phyloP scores from a whole-genome alignment of 805 yeast genomes.

The Komagataella pastoris region DNA sequence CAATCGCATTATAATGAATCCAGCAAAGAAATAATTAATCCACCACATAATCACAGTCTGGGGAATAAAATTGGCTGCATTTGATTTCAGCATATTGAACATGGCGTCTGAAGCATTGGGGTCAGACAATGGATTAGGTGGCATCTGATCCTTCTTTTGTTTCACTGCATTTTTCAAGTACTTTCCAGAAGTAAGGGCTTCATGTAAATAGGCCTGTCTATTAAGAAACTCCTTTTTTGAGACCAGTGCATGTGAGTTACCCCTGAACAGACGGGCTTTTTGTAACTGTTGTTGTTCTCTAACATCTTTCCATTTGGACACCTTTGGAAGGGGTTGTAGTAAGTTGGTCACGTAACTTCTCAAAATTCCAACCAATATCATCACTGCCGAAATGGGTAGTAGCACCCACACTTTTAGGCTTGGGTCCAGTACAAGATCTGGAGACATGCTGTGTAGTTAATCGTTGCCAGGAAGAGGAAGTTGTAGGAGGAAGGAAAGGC shows the following conservation, averaged over 20 bases:
- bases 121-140: conserved; percentile 55
- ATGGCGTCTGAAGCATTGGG: conserved; percentile 61
- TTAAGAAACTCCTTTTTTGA: conserved; percentile 31
- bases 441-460: conserved; percentile 11
- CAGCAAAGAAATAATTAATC: conserved; percentile 89
- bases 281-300: conserved; percentile 54
- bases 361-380: conserved; percentile 77
- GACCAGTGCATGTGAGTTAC: conserved; percentile 34
- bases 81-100: conserved; percentile 67
- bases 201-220: conserved; percentile 35
- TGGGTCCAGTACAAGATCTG: conserved; percentile 65
- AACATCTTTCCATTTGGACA: conserved; percentile 33
- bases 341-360: conserved; percentile 56
- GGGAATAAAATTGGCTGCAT: conserved; percentile 74
- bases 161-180: conserved; percentile 37
- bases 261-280: conserved; percentile 44
- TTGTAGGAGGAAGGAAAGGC: background rate
- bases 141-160: conserved; percentile 19
- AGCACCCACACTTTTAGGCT: conserved; percentile 80
- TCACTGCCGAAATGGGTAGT: conserved; percentile 76
- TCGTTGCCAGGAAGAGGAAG: background rate
- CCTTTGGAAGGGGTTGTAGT: conserved; percentile 44
- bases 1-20: conserved; percentile 73
- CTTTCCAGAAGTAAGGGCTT: conserved; percentile 35
- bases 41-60: conserved; percentile 93